Conservation (phyloP, 495 filamentous ascomycete genomes). For the Daldinia caldariorum region DNA sequence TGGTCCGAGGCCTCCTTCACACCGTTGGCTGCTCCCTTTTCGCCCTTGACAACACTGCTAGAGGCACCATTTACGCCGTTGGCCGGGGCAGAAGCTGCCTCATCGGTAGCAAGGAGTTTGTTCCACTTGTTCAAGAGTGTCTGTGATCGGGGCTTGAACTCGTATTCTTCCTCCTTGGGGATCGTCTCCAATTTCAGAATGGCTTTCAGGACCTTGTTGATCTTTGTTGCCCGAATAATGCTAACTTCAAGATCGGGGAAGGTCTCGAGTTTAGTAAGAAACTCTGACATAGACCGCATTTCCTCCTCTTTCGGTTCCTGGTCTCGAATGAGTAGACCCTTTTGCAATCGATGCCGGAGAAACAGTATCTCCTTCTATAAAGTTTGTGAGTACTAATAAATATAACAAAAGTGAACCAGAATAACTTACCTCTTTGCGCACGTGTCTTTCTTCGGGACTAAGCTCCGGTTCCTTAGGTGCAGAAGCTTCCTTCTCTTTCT, state of each 20-base stretch:
- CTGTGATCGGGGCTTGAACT: slow-evolving; percentile 82
- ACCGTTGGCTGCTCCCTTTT: slow-evolving; percentile 64
- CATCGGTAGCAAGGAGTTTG: slow-evolving; percentile 71
- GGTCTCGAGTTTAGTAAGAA: slow-evolving; percentile 79
- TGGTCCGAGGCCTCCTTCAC: slow-evolving; percentile 61
- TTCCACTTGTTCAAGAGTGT: slow-evolving; percentile 83
- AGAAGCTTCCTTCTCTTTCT: slow-evolving; percentile 66
- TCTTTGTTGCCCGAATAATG: slow-evolving; percentile 87
- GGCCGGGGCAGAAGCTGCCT: slow-evolving; percentile 49
- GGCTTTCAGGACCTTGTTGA: slow-evolving; percentile 92
- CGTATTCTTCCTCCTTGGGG: slow-evolving; percentile 83
- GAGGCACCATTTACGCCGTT: slow-evolving; percentile 58
- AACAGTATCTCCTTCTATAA: slow-evolving; percentile 76
- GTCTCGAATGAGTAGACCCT: slow-evolving; percentile 85
- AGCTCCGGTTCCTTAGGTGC: slow-evolving; percentile 62
- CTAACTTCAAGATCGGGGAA: slow-evolving; percentile 82
- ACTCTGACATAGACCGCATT: slow-evolving; percentile 84
- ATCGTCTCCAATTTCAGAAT: slow-evolving; percentile 85
- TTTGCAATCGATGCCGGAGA: slow-evolving; percentile 88
- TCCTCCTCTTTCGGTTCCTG: slow-evolving; percentile 85
- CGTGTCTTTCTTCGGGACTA: slow-evolving; percentile 57
- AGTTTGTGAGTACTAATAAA: slow-evolving; percentile 21
- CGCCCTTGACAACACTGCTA: slow-evolving; percentile 52
- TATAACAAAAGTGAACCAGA: neutral
- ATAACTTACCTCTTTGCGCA: slow-evolving; percentile 67